Conservation (phyloP, 2,329 filamentous ascomycete genomes). For the Cercospora sp. region DNA sequence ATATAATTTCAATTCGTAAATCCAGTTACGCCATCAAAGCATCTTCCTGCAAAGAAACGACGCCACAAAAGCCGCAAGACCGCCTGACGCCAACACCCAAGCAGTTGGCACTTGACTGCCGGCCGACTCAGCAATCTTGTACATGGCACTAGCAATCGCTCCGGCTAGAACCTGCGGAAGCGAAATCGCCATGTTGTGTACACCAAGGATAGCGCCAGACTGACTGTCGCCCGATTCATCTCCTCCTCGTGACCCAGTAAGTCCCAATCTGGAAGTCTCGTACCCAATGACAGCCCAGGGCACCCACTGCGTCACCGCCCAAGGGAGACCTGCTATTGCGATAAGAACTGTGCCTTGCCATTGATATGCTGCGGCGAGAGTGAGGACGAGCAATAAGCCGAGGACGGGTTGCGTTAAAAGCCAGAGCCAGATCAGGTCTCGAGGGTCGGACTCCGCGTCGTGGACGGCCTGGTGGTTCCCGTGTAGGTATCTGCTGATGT, state of each 20-base stretch:
- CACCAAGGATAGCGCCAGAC: conserved; percentile 26
- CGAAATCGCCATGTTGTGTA: conserved; percentile 30
- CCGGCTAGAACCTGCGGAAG: conserved; percentile 27
- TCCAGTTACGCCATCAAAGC: not conserved
- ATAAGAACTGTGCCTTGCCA: conserved; percentile 29
- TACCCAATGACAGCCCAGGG: conserved; percentile 26
- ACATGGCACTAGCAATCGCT: conserved; percentile 20
- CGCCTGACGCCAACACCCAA: conserved; percentile 27
- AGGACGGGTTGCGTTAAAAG: conserved; percentile 24
- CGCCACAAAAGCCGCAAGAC: conserved; percentile 27
- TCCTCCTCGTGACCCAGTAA: conserved; percentile 9
- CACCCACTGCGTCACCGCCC: conserved; percentile 30
- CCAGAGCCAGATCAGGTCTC: conserved; percentile 26
- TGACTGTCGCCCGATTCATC: conserved; percentile 15
- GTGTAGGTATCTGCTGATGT: conserved; percentile 5
- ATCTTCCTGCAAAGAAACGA: conserved; percentile 18
- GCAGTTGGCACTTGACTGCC: conserved; percentile 26
- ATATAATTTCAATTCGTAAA: not conserved
- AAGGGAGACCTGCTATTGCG: conserved; percentile 22
- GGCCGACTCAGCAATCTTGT: conserved; percentile 23
- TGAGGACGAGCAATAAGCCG: conserved; percentile 23
- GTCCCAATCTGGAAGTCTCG: conserved; percentile 22
- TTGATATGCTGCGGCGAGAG: conserved; percentile 22
- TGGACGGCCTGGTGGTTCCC: not conserved
- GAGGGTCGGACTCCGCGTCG: not conserved